These are phyloP conservation scores for Pichia cabralensis DNA, from an alignment of 805 yeast species.

Conservation along the genomic window DNA sequence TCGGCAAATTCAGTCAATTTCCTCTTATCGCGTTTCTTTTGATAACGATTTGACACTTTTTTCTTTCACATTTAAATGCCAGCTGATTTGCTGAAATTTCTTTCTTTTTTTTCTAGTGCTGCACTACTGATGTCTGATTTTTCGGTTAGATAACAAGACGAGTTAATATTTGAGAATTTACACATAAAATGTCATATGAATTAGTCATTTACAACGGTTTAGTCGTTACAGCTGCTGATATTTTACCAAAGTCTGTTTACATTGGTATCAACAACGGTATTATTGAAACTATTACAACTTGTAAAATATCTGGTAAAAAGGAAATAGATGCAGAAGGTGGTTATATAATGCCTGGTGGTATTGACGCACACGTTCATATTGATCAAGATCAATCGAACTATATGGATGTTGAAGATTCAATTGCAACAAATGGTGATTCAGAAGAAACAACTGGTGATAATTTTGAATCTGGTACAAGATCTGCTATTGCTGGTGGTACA, in stretches of 20 bases:
- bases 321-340: conserved; percentile 36
- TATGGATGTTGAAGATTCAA: too few species aligned
- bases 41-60: too few species aligned
- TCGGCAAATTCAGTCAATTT: too few species aligned
- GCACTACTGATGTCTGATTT: too few species aligned
- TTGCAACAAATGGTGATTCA: too few species aligned
- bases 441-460: conserved; percentile 40
- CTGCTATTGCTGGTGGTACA: conserved; percentile 39
- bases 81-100: too few species aligned
- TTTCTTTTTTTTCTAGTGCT: too few species aligned
- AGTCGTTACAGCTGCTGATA: conserved; percentile 24
- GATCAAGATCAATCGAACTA: conserved; percentile 79
- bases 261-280: conserved; percentile 32
- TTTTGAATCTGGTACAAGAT: conserved; percentile 32
- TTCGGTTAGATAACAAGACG: too few species aligned
- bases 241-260: conserved; percentile 6
- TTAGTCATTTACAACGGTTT: conserved; percentile 25
- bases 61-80: too few species aligned
- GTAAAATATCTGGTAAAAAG: conserved; percentile 14
- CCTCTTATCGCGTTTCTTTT: too few species aligned
- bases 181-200: conserved; percentile 39
- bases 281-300: conserved; percentile 28
- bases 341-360: conserved; percentile 38
- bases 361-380: conserved; percentile 38
- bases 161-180: too few species aligned